Evolutionary conservation across 2,329 filamentous ascomycete species (phyloP), one percentile per base, ranked within the genome.

Genomic region (Colletotrichum neosansevieriae): DNA sequence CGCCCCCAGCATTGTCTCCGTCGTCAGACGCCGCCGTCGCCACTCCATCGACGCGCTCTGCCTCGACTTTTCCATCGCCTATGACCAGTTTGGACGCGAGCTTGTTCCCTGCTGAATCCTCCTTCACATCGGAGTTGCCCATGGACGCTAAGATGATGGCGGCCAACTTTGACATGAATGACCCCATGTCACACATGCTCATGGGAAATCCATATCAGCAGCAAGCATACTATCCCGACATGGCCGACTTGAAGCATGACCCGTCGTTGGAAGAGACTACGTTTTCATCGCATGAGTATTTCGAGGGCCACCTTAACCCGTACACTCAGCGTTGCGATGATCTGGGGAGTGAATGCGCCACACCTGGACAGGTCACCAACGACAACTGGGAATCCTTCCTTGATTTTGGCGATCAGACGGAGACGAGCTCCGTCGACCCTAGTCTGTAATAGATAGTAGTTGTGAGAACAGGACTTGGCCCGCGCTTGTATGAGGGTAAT

Each of bases 91-190:
- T 51, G 62, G 71, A 77, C 24, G 49, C 74, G 2, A 68, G 64
- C 1, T 72, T 75, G 57, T 75, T 73, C 42, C 63, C 75, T 1
- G 71, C 71, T 2, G 69, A 70, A 1, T 83, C 82, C 0, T 74
- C 74, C 1, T 85, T 84, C 58, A 84, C 82, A 0, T 73, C 80
- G 0, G 79, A 83, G 67, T 71, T 85, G 6, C 77, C 83, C 0
- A 71, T 78, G 1, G 82, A 84, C 56, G 77, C 80, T 2, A 82
- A 79, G 71, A 80, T 82, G 79, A 74, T 84, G 71, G 72, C 76
- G 44, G 73, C 76, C 2, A 77, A 77, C 6, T 59, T 79, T 12
- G 76, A 77, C 34, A 74, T 79, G 71, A 74, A 57, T 32, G 73
- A 76, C 6, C 74, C 74, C 1, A 69, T 72, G 63, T 47, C 63